Percentiles rank a stretch among this genome's conserved stretches.
These are phyloP conservation scores for Sisymbrium altissimum DNA, from an alignment of 345 rosid genomes.

Conservation along the genomic window DNA sequence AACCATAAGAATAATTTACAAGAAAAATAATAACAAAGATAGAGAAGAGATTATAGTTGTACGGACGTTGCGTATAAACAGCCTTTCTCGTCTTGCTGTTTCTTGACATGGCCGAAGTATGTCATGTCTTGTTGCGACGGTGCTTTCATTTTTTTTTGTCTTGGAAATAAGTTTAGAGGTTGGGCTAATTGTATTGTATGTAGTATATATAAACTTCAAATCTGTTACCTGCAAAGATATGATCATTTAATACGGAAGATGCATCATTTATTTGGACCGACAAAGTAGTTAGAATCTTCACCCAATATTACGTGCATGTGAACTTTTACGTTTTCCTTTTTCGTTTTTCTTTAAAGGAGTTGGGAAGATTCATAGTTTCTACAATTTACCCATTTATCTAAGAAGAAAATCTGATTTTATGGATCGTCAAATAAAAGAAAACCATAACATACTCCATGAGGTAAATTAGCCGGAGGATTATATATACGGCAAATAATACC, in stretches of 20 bases:
- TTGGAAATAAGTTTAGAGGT: not conserved
- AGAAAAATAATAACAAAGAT: not conserved
- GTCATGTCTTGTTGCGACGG: slow-evolving; percentile 34
- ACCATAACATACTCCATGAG: not conserved
- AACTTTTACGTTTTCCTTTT: not conserved
- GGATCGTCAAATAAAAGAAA: not conserved
- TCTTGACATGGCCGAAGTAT: slow-evolving; percentile 16
- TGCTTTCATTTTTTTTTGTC: slow-evolving; percentile 25
- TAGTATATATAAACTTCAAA: slow-evolving; percentile 9
- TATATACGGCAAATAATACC: not conserved
- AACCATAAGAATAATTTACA: not conserved
- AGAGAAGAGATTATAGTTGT: not conserved
- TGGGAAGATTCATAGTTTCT: slow-evolving; percentile 2
- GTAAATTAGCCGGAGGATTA: too few relatives aligned
- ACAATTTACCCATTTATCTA: not conserved
- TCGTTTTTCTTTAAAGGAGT: not conserved
- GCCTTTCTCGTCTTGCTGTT: slow-evolving; percentile 21
- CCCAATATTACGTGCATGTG: not conserved
- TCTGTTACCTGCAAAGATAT: slow-evolving; percentile 25
- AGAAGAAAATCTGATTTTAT: not conserved
- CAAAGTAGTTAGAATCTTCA: slow-evolving; percentile 30
- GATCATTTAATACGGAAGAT: slow-evolving; percentile 27
- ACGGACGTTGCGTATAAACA: slow-evolving; percentile 29
- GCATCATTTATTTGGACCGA: slow-evolving; percentile 29
- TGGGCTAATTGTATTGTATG: slow-evolving; percentile 1